Evolutionary conservation across 371 early-diverging fungal species (phyloP).

Genomic region (Lichtheimia corymbifera): DNA sequence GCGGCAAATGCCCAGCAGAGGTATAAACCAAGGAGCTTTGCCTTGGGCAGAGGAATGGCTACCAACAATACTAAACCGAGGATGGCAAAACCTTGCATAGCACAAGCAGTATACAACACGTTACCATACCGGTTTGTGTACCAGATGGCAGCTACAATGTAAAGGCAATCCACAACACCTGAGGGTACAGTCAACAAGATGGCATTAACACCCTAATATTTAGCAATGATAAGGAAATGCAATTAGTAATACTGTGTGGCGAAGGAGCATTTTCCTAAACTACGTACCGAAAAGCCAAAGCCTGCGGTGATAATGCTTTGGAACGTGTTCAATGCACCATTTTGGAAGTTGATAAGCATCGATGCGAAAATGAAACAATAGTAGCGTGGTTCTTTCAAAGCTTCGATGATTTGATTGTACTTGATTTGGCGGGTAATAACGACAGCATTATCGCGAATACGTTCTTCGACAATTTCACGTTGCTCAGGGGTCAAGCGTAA

Average conservation of each 20-base stretch:
- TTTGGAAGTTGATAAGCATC: conserved; percentile 35
- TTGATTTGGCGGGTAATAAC: conserved; percentile 22
- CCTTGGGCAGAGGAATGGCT: conserved; percentile 26
- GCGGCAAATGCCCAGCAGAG: conserved; percentile 29
- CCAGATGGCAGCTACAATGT: conserved; percentile 22
- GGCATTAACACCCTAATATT: conserved; percentile 21
- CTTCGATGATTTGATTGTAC: conserved; percentile 21
- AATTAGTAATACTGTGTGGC: too few species aligned
- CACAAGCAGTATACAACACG: conserved; percentile 20
- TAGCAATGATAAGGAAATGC: too few species aligned
- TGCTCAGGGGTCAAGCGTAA: conserved; percentile 19
- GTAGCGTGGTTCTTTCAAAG: conserved; percentile 23
- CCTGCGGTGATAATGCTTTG: conserved; percentile 20
- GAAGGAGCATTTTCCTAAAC: background rate
- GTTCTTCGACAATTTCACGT: conserved; percentile 16
- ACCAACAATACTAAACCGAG: conserved; percentile 28
- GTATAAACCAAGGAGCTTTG: conserved; percentile 29
- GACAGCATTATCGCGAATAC: conserved; percentile 19
- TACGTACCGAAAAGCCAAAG: conserved; percentile 26
- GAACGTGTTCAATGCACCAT: conserved; percentile 40
- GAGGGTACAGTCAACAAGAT: conserved; percentile 28
- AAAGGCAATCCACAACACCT: conserved; percentile 27
- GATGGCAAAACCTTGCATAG: conserved; percentile 16
- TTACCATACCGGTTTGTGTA: conserved; percentile 21
- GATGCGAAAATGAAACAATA: conserved; percentile 23